Evolutionary conservation across 192 early-diverging fungal species (phyloP).

Genomic region (Coemansia sp.): DNA sequence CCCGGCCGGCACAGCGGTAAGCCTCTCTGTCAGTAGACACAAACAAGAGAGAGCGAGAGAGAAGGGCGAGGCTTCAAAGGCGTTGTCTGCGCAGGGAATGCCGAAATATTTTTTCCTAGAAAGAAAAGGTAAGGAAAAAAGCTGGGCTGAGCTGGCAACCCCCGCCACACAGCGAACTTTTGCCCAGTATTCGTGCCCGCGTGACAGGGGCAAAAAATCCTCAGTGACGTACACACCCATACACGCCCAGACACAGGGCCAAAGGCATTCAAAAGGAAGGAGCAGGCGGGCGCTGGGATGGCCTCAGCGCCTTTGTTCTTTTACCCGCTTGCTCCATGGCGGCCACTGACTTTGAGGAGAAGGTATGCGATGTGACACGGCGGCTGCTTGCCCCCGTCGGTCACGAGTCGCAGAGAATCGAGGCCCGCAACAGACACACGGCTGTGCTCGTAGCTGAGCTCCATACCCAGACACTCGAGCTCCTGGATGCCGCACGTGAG

Average conservation of each 20-base stretch:
- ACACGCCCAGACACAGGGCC: not conserved
- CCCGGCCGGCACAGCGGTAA: too few species aligned
- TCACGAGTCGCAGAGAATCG: constrained; percentile 16
- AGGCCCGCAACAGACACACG: constrained; percentile 9
- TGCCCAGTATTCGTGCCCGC: not conserved
- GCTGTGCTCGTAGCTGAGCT: constrained; percentile 30
- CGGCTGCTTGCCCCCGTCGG: constrained; percentile 18
- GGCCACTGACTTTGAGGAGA: constrained; percentile 19
- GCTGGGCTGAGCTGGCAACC: too few species aligned
- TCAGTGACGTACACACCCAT: not conserved
- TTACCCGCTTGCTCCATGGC: not conserved
- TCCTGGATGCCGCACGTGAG: constrained; percentile 18
- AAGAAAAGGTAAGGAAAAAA: not conserved
- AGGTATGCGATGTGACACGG: constrained; percentile 21
- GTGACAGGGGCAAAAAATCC: not conserved
- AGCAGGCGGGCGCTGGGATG: not conserved
- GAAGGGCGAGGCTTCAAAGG: not conserved
- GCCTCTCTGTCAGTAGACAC: too few species aligned
- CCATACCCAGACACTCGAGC: constrained; percentile 28
- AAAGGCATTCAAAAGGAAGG: not conserved
- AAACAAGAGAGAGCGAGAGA: not conserved
- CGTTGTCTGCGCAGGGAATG: too few species aligned
- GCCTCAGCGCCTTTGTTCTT: not conserved
- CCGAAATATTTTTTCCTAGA: not conserved
- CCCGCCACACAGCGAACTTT: too few species aligned